Evolutionary conservation across 2,329 filamentous ascomycete genomes (phyloP), one percentile per base, ranked within the genome.

Genomic region (Beauveria medogensis): DNA sequence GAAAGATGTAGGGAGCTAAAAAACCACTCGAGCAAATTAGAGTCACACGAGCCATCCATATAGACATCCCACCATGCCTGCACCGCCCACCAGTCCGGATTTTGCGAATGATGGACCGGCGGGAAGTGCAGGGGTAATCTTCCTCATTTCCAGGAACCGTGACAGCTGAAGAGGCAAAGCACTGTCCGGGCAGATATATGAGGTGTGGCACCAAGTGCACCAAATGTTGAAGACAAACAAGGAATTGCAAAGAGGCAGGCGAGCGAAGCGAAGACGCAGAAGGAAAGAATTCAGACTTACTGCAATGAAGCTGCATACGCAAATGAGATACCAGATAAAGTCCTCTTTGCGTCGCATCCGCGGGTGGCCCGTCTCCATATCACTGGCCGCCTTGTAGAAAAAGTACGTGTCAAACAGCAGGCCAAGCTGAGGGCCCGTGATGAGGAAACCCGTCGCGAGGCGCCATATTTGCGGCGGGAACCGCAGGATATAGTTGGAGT

Each of bases 61-160:
- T 81, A 84, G 80, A 78, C 79, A 83, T 88, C 85, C 87, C 88
- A 90, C 87, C 87, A 86, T 87, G 78, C 86, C 86, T 78, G 80
- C 83, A 86, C 81, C 82, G 79, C 84, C 79, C 76, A 78, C 79
- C 82, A 79, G 71, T 78, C 84, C 82, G 78, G 72, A 76, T 76
- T 80, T 86, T 86, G 85, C 85, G 86, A 88, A 89, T 86, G 81
- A 85, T 77, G 80, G 81, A 78, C 76, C 77, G 76, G 73, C 67
- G 70, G 68, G 72, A 80, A 80, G 79, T 82, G 82, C 79, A 84
- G 82, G 86, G 87, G 85, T 83, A 79, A 84, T 91, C 87, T 91
- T 81, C 88, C 88, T 91, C 88, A 80, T 76, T 86, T 89, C 79
- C 87, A 91, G 88, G 88, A 91, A 91, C 87, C 88, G 87, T 80